phyloP scores from a whole-genome alignment of 2,329 filamentous ascomycete species.

The Sporothrix mexicana region DNA sequence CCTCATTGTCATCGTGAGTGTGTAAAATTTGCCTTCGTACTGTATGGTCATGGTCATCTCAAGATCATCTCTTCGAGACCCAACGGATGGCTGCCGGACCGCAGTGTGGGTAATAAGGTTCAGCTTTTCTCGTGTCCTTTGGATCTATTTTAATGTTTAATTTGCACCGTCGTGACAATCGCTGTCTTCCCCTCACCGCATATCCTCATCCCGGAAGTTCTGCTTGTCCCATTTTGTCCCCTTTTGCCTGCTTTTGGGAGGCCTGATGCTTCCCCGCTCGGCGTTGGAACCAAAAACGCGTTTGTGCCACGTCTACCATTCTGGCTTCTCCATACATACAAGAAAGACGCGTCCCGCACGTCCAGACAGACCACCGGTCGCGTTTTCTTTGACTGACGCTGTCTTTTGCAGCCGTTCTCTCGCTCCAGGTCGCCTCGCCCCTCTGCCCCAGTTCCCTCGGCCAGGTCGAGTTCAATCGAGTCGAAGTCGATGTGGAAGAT shows the following conservation, averaged over 20 bases:
- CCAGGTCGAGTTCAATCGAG: not conserved
- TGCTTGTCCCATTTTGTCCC: not conserved
- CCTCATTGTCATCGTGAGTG: not conserved
- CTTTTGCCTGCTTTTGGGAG: not conserved
- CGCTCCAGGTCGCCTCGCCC: not conserved
- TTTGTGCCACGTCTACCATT: slow-evolving; percentile 20
- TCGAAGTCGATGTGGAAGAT: no score
- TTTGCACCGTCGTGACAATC: slow-evolving; percentile 11
- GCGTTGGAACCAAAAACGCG: slow-evolving; percentile 17
- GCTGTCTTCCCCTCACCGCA: not conserved
- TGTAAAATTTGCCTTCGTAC: slow-evolving; percentile 3
- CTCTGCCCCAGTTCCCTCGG: not conserved
- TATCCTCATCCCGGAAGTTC: slow-evolving; percentile 21
- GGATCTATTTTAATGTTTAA: not conserved
- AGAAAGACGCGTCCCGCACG: slow-evolving; percentile 29
- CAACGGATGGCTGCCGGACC: not conserved
- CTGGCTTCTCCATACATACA: slow-evolving; percentile 22
- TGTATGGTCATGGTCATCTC: not conserved
- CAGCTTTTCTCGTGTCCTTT: not conserved
- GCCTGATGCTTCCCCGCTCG: not conserved
- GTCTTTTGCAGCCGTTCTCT: not conserved
- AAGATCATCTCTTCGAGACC: not conserved
- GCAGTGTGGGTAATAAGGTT: not conserved
- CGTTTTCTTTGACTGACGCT: not conserved
- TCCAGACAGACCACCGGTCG: not conserved